Base-by-base conservation (phyloP, 768 basidiomycete genomes). In the Termitomyces sp. region DNA sequence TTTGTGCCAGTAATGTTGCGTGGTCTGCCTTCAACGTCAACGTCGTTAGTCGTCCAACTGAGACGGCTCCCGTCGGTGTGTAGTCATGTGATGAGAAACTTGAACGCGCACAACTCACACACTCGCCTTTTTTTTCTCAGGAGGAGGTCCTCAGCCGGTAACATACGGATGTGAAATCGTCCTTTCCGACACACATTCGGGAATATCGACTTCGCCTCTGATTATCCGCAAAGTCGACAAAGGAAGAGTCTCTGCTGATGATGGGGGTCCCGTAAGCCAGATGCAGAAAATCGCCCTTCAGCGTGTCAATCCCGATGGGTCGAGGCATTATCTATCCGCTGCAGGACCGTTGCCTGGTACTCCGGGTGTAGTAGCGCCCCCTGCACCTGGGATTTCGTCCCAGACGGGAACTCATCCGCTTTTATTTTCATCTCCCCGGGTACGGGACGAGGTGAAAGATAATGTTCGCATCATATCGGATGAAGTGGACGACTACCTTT, bases 21-120 rank as follows among this genome's bases (percentile, higher is more conserved):
- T 96, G 94, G 94, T 92, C 92, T 53, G 93, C 94, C 33, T 95
- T 96, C 76, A 92, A 88, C 65, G 90, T 96, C 65, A 92, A 92
- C 67, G 89, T 96, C 53, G 81, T 94, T 45, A 87, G 86, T 51
- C 83, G 85, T 49, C 83, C 84, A 52, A 81, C 84, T 57, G 88
- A 89, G 60, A 73, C 77, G 44, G 71, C 81, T 61, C 78, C 83
- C 36, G 74, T 84, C 54, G 85, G 89, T 91, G 70, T 60, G 85
- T 53, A 81, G 70, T 77, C 76, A 82, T 80, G 75, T 82, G 78
- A 79, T 75, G 68, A 64, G 70, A 72, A 69, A 53, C 63, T 58
- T 49, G 53, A 53, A 52, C 66, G 58, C 67, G 65, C 71, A 48
- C 58, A 53, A 59, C 63, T 64, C 74, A 77, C 70, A 72, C 70